phyloP scores from a whole-genome alignment of 495 filamentous ascomycete genomes.

The Bryoglossum gracile region DNA sequence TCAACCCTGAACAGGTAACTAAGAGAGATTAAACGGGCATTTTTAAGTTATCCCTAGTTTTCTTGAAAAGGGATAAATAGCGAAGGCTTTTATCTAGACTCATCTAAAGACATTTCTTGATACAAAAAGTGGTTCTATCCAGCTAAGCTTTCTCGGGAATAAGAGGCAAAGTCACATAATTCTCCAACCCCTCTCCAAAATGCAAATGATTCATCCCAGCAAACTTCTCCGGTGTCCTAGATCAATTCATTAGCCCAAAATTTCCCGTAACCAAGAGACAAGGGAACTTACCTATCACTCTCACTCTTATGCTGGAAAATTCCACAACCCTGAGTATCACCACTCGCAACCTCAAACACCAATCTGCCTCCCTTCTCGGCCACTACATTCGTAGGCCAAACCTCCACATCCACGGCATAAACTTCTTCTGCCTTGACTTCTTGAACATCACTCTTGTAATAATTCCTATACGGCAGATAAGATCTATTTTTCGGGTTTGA shows the following conservation, averaged over 20 bases:
- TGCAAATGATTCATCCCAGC: conserved; percentile 48
- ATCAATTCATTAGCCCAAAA: neutral
- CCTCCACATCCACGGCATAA: conserved; percentile 57
- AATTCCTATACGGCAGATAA: conserved; percentile 54
- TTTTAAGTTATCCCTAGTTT: too few species aligned
- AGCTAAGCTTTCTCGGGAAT: conserved; percentile 33
- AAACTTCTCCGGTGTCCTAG: conserved; percentile 37
- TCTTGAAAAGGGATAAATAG: too few species aligned
- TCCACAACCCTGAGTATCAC: conserved; percentile 51
- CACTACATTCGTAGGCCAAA: conserved; percentile 64
- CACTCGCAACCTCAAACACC: conserved; percentile 49
- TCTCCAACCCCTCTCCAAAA: conserved; percentile 42
- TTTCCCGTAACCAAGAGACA: neutral
- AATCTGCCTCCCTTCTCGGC: conserved; percentile 45
- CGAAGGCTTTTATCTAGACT: too few species aligned
- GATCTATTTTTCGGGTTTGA: conserved; percentile 40
- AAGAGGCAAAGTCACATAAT: conserved; percentile 49
- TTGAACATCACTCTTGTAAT: conserved; percentile 48
- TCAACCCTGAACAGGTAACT: too few species aligned
- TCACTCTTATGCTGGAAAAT: conserved; percentile 21
- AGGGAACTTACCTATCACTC: conserved; percentile 32
- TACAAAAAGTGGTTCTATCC: too few species aligned
- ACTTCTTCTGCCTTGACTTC: conserved; percentile 48
- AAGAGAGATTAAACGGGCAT: too few species aligned
- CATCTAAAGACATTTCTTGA: too few species aligned